Conservation (phyloP, 2,329 filamentous ascomycete species). For the Sarocladium brachiariae region DNA sequence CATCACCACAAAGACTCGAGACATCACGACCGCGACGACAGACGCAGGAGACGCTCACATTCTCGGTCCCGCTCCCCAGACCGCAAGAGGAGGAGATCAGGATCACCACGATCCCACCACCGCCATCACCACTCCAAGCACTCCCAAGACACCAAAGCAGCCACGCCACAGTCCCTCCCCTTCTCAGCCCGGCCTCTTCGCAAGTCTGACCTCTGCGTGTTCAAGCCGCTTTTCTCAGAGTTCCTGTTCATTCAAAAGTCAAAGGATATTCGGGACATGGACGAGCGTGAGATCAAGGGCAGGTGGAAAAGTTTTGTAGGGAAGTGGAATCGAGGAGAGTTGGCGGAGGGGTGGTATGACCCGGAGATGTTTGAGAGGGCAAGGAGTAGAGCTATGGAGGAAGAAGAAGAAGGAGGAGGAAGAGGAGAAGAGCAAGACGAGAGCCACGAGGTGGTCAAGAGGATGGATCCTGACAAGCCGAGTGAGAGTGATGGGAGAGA, state of each 20-base stretch:
- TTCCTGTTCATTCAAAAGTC: constrained; percentile 88
- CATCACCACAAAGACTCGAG: constrained; percentile 12
- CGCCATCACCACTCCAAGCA: constrained; percentile 10
- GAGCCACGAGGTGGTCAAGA: constrained; percentile 20
- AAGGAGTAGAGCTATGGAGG: constrained; percentile 14
- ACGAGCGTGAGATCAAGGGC: constrained; percentile 69
- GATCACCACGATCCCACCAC: constrained; percentile 9
- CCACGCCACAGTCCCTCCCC: constrained; percentile 41
- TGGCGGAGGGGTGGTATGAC: constrained; percentile 92
- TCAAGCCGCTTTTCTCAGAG: constrained; percentile 67
- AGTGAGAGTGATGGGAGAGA: not conserved
- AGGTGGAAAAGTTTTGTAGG: constrained; percentile 89
- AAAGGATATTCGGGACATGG: constrained; percentile 59
- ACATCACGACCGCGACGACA: not conserved
- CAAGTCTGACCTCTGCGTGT: constrained; percentile 60
- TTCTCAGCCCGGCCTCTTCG: constrained; percentile 58
- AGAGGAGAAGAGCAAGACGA: too few species aligned
- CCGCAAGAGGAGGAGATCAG: constrained; percentile 12
- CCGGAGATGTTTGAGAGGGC: constrained; percentile 53
- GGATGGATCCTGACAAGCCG: constrained; percentile 21
- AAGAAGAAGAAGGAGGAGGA: too few species aligned
- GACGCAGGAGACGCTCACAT: not conserved
- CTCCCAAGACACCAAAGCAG: constrained; percentile 15
- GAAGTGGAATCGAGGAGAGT: constrained; percentile 86
- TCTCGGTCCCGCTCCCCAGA: constrained; percentile 13